A percentile compares a stretch with the other conserved stretches of the same genome.
Conservation (phyloP, 1,284 basidiomycete species). For the Sphagnurus paluster region DNA sequence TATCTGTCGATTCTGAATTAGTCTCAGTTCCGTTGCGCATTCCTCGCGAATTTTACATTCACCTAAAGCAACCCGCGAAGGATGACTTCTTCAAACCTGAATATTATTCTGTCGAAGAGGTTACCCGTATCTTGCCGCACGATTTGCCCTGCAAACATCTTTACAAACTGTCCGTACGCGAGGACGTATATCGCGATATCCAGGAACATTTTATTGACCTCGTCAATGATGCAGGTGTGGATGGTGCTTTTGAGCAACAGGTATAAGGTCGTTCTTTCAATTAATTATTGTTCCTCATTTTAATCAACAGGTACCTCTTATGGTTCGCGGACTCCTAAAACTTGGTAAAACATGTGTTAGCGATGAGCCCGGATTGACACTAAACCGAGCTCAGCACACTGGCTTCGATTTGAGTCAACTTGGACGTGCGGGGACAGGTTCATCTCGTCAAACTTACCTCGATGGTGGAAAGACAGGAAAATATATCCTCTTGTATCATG, state of each 20-base stretch:
- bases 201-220: conserved; percentile 92
- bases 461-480: conserved; percentile 73
- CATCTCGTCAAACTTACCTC: conserved; percentile 75
- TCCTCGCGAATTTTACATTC: conserved; percentile 91
- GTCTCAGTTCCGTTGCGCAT: conserved; percentile 83
- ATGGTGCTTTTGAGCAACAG: conserved; percentile 94
- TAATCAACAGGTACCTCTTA: conserved; percentile 71
- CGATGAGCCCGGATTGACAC: conserved; percentile 66
- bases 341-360: conserved; percentile 85
- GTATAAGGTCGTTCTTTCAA: conserved; percentile 36
- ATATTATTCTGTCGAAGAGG: conserved; percentile 73
- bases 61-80: conserved; percentile 70
- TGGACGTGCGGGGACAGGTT: conserved; percentile 58
- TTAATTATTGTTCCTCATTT: conserved; percentile 7
- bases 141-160: conserved; percentile 79
- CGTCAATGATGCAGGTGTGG: conserved; percentile 93
- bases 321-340: conserved; percentile 81
- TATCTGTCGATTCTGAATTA: conserved; percentile 82
- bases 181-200: conserved; percentile 82
- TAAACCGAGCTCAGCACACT: conserved; percentile 82
- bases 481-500: conserved; percentile 93
- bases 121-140: conserved; percentile 81
- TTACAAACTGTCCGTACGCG: conserved; percentile 83
- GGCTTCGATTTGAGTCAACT: conserved; percentile 90
- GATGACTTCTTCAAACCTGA: conserved; percentile 66